Evolutionary conservation across 164 flowering plant genomes (phyloP), one percentile per base, ranked within the genome.

Genomic region (Sedum album): DNA sequence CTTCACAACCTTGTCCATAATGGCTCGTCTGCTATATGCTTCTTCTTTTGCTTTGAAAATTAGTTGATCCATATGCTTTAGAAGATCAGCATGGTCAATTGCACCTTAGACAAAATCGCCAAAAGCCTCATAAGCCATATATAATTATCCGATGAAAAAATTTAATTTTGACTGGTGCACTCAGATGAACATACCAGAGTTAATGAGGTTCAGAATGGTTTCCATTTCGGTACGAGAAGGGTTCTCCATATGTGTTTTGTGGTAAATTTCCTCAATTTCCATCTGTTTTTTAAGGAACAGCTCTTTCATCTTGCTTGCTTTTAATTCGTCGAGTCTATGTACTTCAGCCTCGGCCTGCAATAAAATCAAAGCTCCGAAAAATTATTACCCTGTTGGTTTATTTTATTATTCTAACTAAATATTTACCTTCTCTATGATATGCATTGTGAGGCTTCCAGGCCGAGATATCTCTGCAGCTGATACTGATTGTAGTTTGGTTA

Each of bases 261-360:
- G 79, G 80, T 93, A 93, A 68, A 91, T 86, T 46, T 86, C 83
- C 70, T 87, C 89, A 3, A 93, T 84, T 65, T 91, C 96, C 33
- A 69, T 68, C 77, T 86, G 87, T 71, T 93, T 91, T 78, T 84
- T 89, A 21, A 76, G 70, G 73, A 89, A 88, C 60, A 93, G 83
- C 72, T 93, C 97, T 74, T 88, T 91, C 91, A 88, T 89, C 83
- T 86, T 93, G 88, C 87, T 88, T 69, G 96, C 94, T 80, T 93
- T 91, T 67, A 89, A 71, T 42, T 86, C 89, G 76, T 91, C 97
- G 77, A 89, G 74, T 77, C 94, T 86, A 78, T 83, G 76, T 65
- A 89, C 97, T 84, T 91, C 97, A 57, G 86, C 81, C 68, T 91
- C 98, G 46, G 86, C 95, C 98, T 93, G 70, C 60, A 74, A 73